phyloP scores from a whole-genome alignment of 257 asterid genomes.

The Penstemon davidsonii region DNA sequence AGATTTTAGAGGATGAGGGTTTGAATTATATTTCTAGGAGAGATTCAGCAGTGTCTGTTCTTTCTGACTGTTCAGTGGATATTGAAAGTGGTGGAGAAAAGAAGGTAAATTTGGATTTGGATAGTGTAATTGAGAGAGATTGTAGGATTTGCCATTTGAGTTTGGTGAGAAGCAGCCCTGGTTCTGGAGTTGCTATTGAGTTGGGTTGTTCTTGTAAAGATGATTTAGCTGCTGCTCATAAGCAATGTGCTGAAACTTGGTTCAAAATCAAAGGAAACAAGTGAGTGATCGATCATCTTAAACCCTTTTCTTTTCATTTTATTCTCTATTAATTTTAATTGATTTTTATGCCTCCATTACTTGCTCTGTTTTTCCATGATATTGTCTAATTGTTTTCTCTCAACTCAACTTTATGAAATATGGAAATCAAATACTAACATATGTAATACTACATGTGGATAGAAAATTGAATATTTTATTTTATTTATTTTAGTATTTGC shows the following conservation, averaged over 20 bases:
- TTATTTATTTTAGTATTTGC: too few relatives aligned
- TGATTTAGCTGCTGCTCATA: slow-evolving; percentile 87
- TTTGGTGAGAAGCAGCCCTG: slow-evolving; percentile 56
- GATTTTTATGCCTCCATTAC: background rate
- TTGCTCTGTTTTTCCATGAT: background rate
- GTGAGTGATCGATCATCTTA: slow-evolving; percentile 40
- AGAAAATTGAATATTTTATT: too few relatives aligned
- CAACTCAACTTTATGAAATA: too few relatives aligned
- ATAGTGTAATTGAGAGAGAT: slow-evolving; percentile 49
- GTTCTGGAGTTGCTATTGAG: slow-evolving; percentile 67
- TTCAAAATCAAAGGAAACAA: slow-evolving; percentile 93
- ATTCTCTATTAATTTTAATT: background rate
- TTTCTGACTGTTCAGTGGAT: slow-evolving; percentile 47
- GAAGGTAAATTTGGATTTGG: slow-evolving; percentile 30
- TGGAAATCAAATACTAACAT: too few relatives aligned
- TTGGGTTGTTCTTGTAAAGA: slow-evolving; percentile 86
- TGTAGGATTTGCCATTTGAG: slow-evolving; percentile 88
- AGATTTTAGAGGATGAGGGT: slow-evolving; percentile 42
- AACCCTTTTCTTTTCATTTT: background rate
- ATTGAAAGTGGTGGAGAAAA: slow-evolving; percentile 44
- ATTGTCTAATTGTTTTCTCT: too few relatives aligned
- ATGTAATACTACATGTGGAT: too few relatives aligned
- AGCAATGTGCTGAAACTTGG: slow-evolving; percentile 91
- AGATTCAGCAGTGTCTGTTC: slow-evolving; percentile 43
- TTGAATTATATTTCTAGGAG: slow-evolving; percentile 39